Evolutionary conservation across 2,329 filamentous ascomycete genomes (phyloP), one percentile per base, ranked within the genome.

Genomic region (Fusarium hostae): DNA sequence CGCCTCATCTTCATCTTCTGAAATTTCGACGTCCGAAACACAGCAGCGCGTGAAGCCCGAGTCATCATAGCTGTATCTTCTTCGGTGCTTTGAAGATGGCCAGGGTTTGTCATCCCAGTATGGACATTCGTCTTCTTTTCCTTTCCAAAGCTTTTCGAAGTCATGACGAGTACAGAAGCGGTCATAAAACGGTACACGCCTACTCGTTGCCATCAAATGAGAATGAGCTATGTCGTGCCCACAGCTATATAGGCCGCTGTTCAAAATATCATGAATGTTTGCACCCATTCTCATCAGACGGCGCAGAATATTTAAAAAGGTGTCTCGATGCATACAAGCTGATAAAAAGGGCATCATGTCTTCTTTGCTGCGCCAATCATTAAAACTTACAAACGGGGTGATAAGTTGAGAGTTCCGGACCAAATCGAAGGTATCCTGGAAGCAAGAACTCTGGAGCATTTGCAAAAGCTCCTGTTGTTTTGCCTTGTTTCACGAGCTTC

Each of bases 71-170:
- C 24, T 52, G 18, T 60, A 47, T 9, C 34, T 9, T 41, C 45
- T 50, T 6, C 20, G 20, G 13, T 20, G n/a, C 30, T 11, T 12
- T 50, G 34, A 47, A 2, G 48, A 52, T 2, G 68, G 51, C 65
- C 68, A 71, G 5, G 22, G 58, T n/a, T 44, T 20, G 15, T 69
- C 61, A 18, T 61, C 28, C 47, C 43, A 63, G 3, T 63, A 71
- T 0, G 54, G 68, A 3, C 50, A 66, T 40, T 71, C 16, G 3
- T 7, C 13, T 24, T 60, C 37, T 18, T 32, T 50, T n/a, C 47
- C 65, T 34, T 9, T 7, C 59, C 45, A 69, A 6, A 59, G 45
- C 3, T 15, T 20, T 20, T 71, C 43, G 6, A 68, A 68, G 20
- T 18, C 5, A 3, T 37, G 5, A 2, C 55, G 45, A 12, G 3